phyloP scores from a whole-genome alignment of 106 monocot species.

The Dioscorea zingiberensis region DNA sequence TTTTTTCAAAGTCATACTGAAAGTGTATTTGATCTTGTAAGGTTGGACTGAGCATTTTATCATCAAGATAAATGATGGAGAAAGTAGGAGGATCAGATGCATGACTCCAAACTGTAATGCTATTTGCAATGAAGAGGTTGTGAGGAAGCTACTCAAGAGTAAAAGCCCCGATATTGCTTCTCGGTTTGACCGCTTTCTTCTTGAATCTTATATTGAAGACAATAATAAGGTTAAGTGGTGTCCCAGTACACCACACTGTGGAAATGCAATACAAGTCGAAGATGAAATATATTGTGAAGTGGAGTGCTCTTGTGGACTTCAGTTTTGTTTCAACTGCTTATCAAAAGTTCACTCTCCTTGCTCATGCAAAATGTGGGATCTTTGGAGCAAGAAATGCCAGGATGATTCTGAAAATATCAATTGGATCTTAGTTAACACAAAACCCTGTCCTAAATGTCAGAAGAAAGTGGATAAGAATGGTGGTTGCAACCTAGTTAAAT shows the following conservation, averaged over 20 bases:
- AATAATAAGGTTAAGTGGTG: constrained; percentile 80
- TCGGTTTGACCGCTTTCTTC: constrained; percentile 59
- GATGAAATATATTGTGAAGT: constrained; percentile 58
- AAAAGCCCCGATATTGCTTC: constrained; percentile 39
- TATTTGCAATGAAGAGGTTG: constrained; percentile 57
- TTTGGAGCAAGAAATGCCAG: constrained; percentile 52
- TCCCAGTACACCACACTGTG: constrained; percentile 77
- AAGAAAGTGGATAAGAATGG: constrained; percentile 70
- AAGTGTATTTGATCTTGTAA: constrained; percentile 16
- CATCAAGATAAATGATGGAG: constrained; percentile 52
- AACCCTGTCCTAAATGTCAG: constrained; percentile 64
- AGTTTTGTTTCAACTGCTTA: constrained; percentile 79
- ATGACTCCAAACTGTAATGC: constrained; percentile 55
- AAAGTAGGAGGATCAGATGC: constrained; percentile 58
- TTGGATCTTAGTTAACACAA: constrained; percentile 67
- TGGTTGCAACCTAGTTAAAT: constrained; percentile 71
- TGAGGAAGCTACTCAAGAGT: constrained; percentile 32
- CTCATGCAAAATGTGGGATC: constrained; percentile 73
- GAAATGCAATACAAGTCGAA: constrained; percentile 69
- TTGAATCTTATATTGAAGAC: constrained; percentile 83
- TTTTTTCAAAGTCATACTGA: too few species aligned
- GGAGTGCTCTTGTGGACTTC: constrained; percentile 62
- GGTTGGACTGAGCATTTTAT: constrained; percentile 86
- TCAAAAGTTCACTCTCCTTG: constrained; percentile 76
- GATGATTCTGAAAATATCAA: constrained; percentile 45